phyloP scores from a whole-genome alignment of 164 flowering plant species.

The Kingdonia uniflora region DNA sequence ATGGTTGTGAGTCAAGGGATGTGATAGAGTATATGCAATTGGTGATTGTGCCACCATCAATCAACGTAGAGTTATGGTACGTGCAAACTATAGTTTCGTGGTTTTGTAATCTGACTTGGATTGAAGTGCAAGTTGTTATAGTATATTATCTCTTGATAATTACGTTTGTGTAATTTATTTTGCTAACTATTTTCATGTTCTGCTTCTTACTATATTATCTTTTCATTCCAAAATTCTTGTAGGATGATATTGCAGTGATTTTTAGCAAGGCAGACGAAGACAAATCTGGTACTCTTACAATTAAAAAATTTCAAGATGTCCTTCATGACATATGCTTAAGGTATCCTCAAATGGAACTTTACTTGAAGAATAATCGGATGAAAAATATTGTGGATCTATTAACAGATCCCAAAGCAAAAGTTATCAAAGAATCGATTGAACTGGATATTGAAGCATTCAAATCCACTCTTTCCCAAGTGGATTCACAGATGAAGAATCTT shows the following conservation, averaged over 20 bases:
- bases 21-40: too few species aligned
- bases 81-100: not conserved
- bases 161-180: not conserved
- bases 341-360: too few species aligned
- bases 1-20: too few species aligned
- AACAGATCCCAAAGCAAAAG: slow-evolving; percentile 45
- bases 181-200: not conserved
- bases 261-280: slow-evolving; percentile 75
- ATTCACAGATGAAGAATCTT: slow-evolving; percentile 77
- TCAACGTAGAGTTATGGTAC: too few species aligned
- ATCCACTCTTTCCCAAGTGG: slow-evolving; percentile 61
- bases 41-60: slow-evolving; percentile 88
- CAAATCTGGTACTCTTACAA: slow-evolving; percentile 48
- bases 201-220: not conserved
- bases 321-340: too few species aligned
- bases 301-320: too few species aligned
- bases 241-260: slow-evolving; percentile 78
- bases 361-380: too few species aligned
- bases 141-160: too few species aligned
- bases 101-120: not conserved
- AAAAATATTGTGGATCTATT: too few species aligned
- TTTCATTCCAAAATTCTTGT: not conserved
- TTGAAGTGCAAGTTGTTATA: too few species aligned
- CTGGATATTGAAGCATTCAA: slow-evolving; percentile 80
- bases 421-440: slow-evolving; percentile 17